Base-by-base conservation (phyloP, 768 basidiomycete species). In the Russula ochroleuca region DNA sequence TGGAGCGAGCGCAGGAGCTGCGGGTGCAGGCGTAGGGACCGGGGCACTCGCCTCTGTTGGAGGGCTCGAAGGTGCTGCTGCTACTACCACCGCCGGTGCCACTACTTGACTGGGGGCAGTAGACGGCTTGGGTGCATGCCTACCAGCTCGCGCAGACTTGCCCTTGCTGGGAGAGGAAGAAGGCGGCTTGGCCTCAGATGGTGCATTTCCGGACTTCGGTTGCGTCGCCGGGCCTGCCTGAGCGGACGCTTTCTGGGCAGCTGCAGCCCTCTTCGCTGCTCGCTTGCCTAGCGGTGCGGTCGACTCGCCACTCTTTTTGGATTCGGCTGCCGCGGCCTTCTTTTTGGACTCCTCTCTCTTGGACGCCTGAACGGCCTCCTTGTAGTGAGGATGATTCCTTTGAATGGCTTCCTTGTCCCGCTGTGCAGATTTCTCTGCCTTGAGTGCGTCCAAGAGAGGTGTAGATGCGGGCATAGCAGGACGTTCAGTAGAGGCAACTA, bases 361-460 rank as follows among this genome's bases (percentile, higher is more conserved):
- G 19, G 72, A 64, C 55, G 77, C 75, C 9, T 74, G 70, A 28
- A 72, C 48, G 13, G 70, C 72, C 41, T 84, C 85, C 70, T 85
- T 86, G 75, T 88, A 87, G 71, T 88, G 89, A 0, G 83, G 81
- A 43, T 91, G 88, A 61, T 85, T 88, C 43, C 87, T 83, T 37
- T 85, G 76, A 62, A 87, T 90, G 33, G 83, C 76, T 69, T 87
- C 86, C 70, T 85, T 91, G 72, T 89, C 90, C 69, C 82, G 86
- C 69, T 84, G 82, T 0, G 77, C 77, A 37, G 74, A 80, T 71
- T 87, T 90, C 73, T 92, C 88, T 0, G 91, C 90, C 68, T 93
- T 92, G 66, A 98, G 85, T 1, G 94, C 92, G 71, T 96, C 95
- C 52, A 99, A 84, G 23, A 98, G 83, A 0, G 96, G 96, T 0